A percentile compares a stretch with the other conserved stretches of the same genome.
Evolutionary conservation across 495 filamentous ascomycete genomes (phyloP).

Genomic region (Lasiosphaeriaceae sp.): DNA sequence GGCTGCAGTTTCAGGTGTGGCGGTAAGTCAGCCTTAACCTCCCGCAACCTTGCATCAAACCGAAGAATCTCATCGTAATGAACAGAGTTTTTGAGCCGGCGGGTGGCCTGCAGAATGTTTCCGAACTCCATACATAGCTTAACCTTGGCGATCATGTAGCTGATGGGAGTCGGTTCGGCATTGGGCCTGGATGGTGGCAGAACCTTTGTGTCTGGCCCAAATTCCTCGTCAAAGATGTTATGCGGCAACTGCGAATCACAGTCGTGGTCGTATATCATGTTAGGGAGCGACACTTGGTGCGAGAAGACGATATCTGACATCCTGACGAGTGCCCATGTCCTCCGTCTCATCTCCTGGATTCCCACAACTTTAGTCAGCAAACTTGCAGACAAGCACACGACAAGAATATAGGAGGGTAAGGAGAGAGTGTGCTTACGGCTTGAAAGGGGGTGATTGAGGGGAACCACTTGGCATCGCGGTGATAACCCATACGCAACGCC

Average conservation of each 20-base stretch:
- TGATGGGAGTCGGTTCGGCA: slow-evolving; percentile 78
- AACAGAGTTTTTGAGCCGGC: slow-evolving; percentile 43
- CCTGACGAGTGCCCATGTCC: slow-evolving; percentile 83
- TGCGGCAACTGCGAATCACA: slow-evolving; percentile 82
- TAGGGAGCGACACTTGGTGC: slow-evolving; percentile 82
- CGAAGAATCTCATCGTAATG: slow-evolving; percentile 79
- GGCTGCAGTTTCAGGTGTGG: slow-evolving; percentile 65
- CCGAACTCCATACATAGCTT: slow-evolving; percentile 57
- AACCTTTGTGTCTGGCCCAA: slow-evolving; percentile 70
- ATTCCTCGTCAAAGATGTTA: slow-evolving; percentile 93
- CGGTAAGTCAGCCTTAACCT: slow-evolving; percentile 62
- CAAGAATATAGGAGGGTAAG: neutral
- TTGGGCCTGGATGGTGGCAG: slow-evolving; percentile 72
- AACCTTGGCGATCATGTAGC: slow-evolving; percentile 81
- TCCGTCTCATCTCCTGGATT: slow-evolving; percentile 72
- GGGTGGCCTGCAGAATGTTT: slow-evolving; percentile 48
- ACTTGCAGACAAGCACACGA: neutral
- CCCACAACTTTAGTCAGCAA: slow-evolving; percentile 4
- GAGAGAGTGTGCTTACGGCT: slow-evolving; percentile 43
- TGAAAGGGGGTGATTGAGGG: slow-evolving; percentile 79
- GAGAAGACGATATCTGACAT: slow-evolving; percentile 83
- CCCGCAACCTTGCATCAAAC: slow-evolving; percentile 68
- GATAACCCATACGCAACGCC: slow-evolving; percentile 93
- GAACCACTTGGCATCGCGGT: slow-evolving; percentile 84
- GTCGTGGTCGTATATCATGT: slow-evolving; percentile 77